Evolutionary conservation across 192 early-diverging fungal species (phyloP).

Genomic region (Paraglomus brasilianum): DNA sequence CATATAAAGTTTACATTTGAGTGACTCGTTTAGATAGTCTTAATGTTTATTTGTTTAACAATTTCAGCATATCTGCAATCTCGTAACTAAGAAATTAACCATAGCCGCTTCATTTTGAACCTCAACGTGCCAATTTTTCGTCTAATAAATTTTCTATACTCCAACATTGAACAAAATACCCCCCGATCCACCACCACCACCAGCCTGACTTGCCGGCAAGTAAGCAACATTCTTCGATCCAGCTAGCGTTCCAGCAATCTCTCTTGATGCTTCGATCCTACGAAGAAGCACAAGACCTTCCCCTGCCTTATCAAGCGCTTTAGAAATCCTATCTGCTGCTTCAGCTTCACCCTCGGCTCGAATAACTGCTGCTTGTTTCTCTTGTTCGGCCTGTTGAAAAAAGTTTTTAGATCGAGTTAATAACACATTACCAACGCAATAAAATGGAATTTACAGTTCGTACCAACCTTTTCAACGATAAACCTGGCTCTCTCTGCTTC

Average conservation of each 20-base stretch:
- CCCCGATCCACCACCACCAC: conserved; percentile 73
- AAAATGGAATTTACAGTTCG: too few species aligned
- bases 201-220: conserved; percentile 65
- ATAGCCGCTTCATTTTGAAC: too few species aligned
- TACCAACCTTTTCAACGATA: conserved; percentile 90
- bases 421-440: neutral
- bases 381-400: conserved; percentile 81
- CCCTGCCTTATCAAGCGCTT: conserved; percentile 87
- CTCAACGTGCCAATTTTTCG: too few species aligned
- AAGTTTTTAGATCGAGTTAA: neutral
- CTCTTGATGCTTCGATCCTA: conserved; percentile 95
- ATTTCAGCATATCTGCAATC: too few species aligned
- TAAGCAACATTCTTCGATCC: conserved; percentile 87
- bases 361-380: conserved; percentile 95
- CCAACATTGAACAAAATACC: conserved; percentile 21
- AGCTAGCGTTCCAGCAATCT: conserved; percentile 88
- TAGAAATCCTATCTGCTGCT: conserved; percentile 91
- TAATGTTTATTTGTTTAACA: too few species aligned
- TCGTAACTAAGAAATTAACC: too few species aligned
- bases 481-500: conserved; percentile 99
- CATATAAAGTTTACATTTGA: too few species aligned
- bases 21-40: too few species aligned
- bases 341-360: conserved; percentile 97
- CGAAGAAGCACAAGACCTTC: conserved; percentile 92
- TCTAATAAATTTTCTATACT: too few species aligned